Base-by-base conservation (phyloP, 345 rosid species). In the Dimocarpus longan region DNA sequence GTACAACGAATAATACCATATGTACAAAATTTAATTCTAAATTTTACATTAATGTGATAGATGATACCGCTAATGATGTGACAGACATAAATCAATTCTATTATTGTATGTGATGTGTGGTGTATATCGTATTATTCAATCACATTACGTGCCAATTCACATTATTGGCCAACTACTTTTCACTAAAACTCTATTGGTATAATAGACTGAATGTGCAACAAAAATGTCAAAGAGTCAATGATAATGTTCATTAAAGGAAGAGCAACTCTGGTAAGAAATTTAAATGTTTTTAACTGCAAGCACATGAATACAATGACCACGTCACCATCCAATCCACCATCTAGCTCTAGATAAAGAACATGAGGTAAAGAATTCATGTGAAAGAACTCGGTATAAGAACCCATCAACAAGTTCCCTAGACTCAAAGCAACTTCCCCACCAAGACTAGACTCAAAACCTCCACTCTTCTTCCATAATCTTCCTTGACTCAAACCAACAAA, bases 291-390 rank as follows among this genome's bases (percentile, higher is more conserved):
- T 80, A 77, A 81, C 85, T 78, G 76, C 88, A 82, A 74, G 74
- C 90, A 80, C 91, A 85, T 83, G 91, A 86, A 86, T 77, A 74
- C 80, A 79, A 80, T 85, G 85, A 83, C 40, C 46, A 26, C 28
- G 73, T 82, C 80, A 66, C 76, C 60, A 66, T 82, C 82, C 70
- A 73, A 62, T 70, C 77, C 46, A 18, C 73, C 72, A 62, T 74
- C 40, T 18, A 70, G 43, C 74, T 48, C 70, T 78, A 71, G 90
- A 87, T 82, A 86, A 74, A 83, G 83, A 89, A 83, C 48, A 56
- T 67, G 82, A 84, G 89, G 89, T 80, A 71, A 73, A 78, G 76
- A 84, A 82, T 81, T 83, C 85, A 83, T 71, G 86, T 77, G 80
- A 83, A 74, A 74, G 48, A 80, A 54, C 72, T 42, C 40, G 24